phyloP scores from a whole-genome alignment of 2,329 filamentous ascomycete genomes.

The Waltergamsia citrina region DNA sequence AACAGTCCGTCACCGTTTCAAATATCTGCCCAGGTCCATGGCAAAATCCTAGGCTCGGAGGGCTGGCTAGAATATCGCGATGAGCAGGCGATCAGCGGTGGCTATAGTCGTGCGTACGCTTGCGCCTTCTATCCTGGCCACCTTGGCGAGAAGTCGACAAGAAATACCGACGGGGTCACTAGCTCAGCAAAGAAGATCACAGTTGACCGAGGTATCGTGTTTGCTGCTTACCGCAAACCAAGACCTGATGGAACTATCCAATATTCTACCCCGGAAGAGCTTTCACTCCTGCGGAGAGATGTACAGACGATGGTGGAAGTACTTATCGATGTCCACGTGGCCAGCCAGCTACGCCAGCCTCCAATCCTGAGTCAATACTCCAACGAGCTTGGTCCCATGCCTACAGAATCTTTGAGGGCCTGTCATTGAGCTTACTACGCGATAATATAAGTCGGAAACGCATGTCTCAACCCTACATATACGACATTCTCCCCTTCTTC shows the following conservation, averaged over 20 bases:
- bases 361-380: slow-evolving; percentile 11
- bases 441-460: no score
- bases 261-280: slow-evolving; percentile 25
- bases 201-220: slow-evolving; percentile 43
- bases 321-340: slow-evolving; percentile 38
- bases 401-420: slow-evolving; percentile 5
- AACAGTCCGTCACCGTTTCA: slow-evolving; percentile 41
- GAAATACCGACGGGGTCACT: not conserved
- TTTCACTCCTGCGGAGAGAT: slow-evolving; percentile 35
- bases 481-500: no score
- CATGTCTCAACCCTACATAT: no score
- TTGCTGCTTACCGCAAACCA: slow-evolving; percentile 44
- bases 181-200: not conserved
- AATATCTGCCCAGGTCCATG: slow-evolving; percentile 38
- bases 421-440: not conserved
- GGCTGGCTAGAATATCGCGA: slow-evolving; percentile 45
- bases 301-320: slow-evolving; percentile 43
- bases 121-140: slow-evolving; percentile 41
- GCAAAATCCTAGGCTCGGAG: slow-evolving; percentile 35
- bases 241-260: slow-evolving; percentile 24
- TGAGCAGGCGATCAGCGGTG: slow-evolving; percentile 26
- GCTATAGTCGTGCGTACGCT: slow-evolving; percentile 42
- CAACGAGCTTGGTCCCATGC: slow-evolving; percentile 30
- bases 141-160: slow-evolving; percentile 11
- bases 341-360: slow-evolving; percentile 22